Evolutionary conservation across 805 yeast genomes (phyloP), one percentile per base, ranked within the genome.

Genomic region (Nakazawaea holstii): DNA sequence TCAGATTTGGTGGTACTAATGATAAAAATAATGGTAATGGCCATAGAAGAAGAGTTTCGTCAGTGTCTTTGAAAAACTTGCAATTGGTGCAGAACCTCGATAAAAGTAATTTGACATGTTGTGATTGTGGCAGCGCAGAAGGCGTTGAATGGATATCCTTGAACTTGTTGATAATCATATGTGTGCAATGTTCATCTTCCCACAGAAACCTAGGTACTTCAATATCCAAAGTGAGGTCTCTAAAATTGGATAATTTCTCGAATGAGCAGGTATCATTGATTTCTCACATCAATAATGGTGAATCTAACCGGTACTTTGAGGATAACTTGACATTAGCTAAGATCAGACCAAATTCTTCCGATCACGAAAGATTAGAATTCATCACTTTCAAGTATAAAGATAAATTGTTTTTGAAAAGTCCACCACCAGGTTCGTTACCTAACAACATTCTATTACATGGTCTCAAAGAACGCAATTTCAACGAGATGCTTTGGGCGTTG

Each of bases 121-220:
- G 87, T 11, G 98, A 91, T 58, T 91, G 98, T 68, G 83, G 84
- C 0, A 59, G 80, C 2, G 57, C 64, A 0, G 78, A 73, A 13
- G 66, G 76, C 11, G 95, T 87, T 13, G 96, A 90, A 54, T 91
- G 97, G 97, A 76, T 92, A 3, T 87, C 96, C 0, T 70, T 88
- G 49, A 90, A 86, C 56, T 64, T 84, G 37, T 64, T 89, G 46
- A 80, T 81, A 28, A 78, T 84, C 3, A 69, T 92, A 26, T 91
- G 98, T 63, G 82, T 88, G 39, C 80, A 82, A 43, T 91, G 98
- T 57, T 82, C 96, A 0, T 90, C 95, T 0, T 81, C 83, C n/a
- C 97, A 91, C 62, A 71, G 97, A 47, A 82, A 88, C 17, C 64
- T 92, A 59, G 97, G 97, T 0, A 74, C 95, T 0, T 90, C 85